A percentile compares a stretch with the other conserved stretches of the same genome.
Evolutionary conservation across 106 monocot species (phyloP).

Genomic region (Ottelia alismoides): DNA sequence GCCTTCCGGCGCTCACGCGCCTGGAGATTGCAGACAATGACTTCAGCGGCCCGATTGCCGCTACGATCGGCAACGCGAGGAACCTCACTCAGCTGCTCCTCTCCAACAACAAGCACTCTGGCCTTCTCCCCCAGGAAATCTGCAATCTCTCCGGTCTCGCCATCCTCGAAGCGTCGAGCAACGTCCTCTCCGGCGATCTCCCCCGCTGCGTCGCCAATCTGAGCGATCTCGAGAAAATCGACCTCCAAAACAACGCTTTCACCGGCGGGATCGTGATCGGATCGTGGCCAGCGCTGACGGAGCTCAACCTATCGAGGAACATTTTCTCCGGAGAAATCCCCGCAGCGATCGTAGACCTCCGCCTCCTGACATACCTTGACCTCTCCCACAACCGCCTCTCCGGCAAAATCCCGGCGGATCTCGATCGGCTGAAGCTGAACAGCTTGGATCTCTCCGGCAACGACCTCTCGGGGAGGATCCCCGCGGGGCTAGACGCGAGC

Average conservation of each 20-base stretch:
- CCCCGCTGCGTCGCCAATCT: slow-evolving; percentile 22
- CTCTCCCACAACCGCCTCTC: slow-evolving; percentile 30
- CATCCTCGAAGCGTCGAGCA: slow-evolving; percentile 13
- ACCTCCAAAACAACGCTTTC: slow-evolving; percentile 30
- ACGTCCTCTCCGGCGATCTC: slow-evolving; percentile 23
- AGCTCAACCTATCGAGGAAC: slow-evolving; percentile 41
- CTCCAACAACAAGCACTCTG: slow-evolving; percentile 34
- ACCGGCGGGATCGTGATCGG: slow-evolving; percentile 26
- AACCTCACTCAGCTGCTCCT: slow-evolving; percentile 32
- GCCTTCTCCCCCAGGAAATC: slow-evolving; percentile 26
- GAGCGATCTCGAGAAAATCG: slow-evolving; percentile 19
- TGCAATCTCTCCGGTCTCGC: slow-evolving; percentile 22
- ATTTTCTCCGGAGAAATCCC: slow-evolving; percentile 32
- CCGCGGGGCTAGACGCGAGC: slow-evolving; percentile 14
- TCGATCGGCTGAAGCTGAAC: slow-evolving; percentile 23
- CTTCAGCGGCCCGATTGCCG: slow-evolving; percentile 25
- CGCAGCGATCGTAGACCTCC: slow-evolving; percentile 11
- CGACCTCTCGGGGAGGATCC: slow-evolving; percentile 31
- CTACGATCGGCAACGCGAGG: slow-evolving; percentile 16
- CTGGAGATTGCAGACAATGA: slow-evolving; percentile 25
- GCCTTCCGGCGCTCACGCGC: slow-evolving; percentile 13
- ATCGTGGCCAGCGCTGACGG: slow-evolving; percentile 25
- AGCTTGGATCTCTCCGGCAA: slow-evolving; percentile 32
- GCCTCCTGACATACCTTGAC: slow-evolving; percentile 45
- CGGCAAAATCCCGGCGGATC: slow-evolving; percentile 26